Evolutionary conservation across 2,329 filamentous ascomycete genomes (phyloP).

Genomic region (Calonectria leucothoes): DNA sequence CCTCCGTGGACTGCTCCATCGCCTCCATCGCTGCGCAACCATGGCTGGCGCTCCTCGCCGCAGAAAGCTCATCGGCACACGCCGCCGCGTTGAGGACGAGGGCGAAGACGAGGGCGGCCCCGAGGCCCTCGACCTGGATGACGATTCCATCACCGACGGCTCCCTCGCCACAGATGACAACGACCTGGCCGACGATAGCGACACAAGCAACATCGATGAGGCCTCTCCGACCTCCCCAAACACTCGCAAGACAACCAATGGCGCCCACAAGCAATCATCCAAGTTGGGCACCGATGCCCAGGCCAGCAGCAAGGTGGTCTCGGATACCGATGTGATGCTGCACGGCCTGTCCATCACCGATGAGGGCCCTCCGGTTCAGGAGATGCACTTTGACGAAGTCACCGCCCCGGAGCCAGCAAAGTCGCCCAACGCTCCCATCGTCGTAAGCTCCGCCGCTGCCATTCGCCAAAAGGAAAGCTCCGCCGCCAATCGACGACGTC

Average conservation of each 20-base stretch:
- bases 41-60: slow-evolving; percentile 62
- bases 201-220: slow-evolving; percentile 72
- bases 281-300: slow-evolving; percentile 51
- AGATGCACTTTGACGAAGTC: slow-evolving; percentile 60
- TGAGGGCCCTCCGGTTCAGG: slow-evolving; percentile 53
- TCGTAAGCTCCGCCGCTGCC: slow-evolving; percentile 66
- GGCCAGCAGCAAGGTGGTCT: slow-evolving; percentile 47
- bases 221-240: slow-evolving; percentile 62
- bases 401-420: slow-evolving; percentile 51
- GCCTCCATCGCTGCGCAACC: slow-evolving; percentile 41
- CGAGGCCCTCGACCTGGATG: slow-evolving; percentile 68
- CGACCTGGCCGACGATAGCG: slow-evolving; percentile 69
- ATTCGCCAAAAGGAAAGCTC: slow-evolving; percentile 63
- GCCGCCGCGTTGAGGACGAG: slow-evolving; percentile 77
- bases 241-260: slow-evolving; percentile 56
- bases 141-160: slow-evolving; percentile 75
- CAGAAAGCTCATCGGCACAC: slow-evolving; percentile 74
- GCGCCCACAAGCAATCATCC: slow-evolving; percentile 50
- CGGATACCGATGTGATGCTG: slow-evolving; percentile 71
- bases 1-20: slow-evolving; percentile 44
- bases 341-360: slow-evolving; percentile 63
- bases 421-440: slow-evolving; percentile 59
- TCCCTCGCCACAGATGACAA: slow-evolving; percentile 72
- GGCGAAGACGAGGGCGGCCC: slow-evolving; percentile 74
- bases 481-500: slow-evolving; percentile 76